Base-by-base conservation (phyloP, 1,284 basidiomycete genomes). In the Heterobasidion irregulare region DNA sequence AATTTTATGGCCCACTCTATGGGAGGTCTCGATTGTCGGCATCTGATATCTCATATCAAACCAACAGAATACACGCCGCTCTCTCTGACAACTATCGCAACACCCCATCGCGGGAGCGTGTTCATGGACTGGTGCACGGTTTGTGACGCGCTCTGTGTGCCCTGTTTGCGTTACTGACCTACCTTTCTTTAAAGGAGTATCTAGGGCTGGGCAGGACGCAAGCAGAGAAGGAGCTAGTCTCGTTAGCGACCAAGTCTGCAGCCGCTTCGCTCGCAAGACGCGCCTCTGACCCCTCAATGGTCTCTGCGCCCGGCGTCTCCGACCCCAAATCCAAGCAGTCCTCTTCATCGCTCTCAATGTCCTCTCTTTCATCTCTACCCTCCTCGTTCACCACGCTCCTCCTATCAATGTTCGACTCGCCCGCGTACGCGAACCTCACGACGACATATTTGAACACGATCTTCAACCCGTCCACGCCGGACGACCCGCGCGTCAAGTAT, bases 111-210 rank as follows among this genome's bases (percentile, higher is more conserved):
- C 32, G 96, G 96, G 32, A 94, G 91, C 63, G 94, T 96, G 0
- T 98, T 99, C 70, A 99, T 99, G 97, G 94, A 98, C 71, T 99
- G 96, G 96, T 98, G 96, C 73, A 79, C 80, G 53, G 90, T 89
- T 66, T 63, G 85, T 75, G 7, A 9, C 34, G 33, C 10, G 44
- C 50, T 16, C 32, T 19, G 6, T 33, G n/a, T 34, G 45, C 13
- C 10, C 41, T 51, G 0, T 8, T 46, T n/a, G 13, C 9, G 18
- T 54, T 52, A 19, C 10, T 19, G n/a, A 32, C 38, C 47, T 15
- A 26, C 55, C 36, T 44, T 18, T 6, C 44, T n/a, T 16, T 8
- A 1, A 18, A 91, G 79, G 87, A 89, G 53, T 89, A 94, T 63
- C 88, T 96, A 59, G 94, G 94, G 2, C 81, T 96, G 26, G 94